Evolutionary conservation across 306 rosid genomes (phyloP).

Genomic region (Leucaena leucocephala): DNA sequence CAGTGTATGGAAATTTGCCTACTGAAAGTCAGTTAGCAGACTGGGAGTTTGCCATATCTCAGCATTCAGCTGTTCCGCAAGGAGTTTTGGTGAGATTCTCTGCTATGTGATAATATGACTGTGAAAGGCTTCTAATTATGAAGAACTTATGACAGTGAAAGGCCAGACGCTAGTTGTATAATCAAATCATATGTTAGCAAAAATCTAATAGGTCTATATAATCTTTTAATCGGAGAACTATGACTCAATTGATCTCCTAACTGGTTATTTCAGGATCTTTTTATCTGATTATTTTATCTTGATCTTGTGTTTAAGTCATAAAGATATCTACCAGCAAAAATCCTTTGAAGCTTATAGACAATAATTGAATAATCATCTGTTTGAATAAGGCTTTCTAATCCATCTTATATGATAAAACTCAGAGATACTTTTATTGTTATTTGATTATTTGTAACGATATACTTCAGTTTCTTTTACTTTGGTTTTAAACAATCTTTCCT

Average conservation of each 20-base stretch:
- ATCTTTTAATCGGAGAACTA: conserved; percentile 11
- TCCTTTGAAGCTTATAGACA: background rate
- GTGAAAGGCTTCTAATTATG: background rate
- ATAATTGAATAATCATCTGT: background rate
- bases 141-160: background rate
- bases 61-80: conserved; percentile 93
- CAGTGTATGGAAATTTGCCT: conserved; percentile 95
- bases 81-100: conserved; percentile 73
- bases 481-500: background rate
- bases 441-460: background rate
- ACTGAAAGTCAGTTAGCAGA: conserved; percentile 71
- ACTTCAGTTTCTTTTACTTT: background rate
- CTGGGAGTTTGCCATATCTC: conserved; percentile 83
- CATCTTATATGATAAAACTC: background rate
- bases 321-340: background rate
- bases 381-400: background rate
- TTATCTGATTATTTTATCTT: conserved; percentile 1
- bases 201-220: conserved; percentile 14
- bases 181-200: conserved; percentile 8
- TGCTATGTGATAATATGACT: conserved; percentile 16
- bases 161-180: background rate
- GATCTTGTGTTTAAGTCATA: background rate
- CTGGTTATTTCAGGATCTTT: background rate
- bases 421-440: background rate
- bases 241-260: conserved; percentile 1